A percentile compares a stretch with the other conserved stretches of the same genome.
These are phyloP conservation scores for Sporisorium iseilematis-ciliati DNA, from an alignment of 1,284 basidiomycete species.

Conservation along the genomic window DNA sequence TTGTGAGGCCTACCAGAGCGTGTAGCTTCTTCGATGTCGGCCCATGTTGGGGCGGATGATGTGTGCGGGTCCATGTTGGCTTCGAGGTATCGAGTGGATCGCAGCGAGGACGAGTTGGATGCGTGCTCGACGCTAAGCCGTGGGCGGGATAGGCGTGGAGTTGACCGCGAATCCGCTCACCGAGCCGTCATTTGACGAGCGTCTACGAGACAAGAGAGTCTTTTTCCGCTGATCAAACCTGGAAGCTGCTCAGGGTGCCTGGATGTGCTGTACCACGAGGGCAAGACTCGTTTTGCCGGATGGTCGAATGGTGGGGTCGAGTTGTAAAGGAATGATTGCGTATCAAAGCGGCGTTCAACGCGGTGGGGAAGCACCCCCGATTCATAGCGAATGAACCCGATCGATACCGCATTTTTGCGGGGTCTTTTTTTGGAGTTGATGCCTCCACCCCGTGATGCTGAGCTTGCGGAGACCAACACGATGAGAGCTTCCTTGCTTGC, in stretches of 20 bases:
- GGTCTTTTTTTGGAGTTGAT: not conserved
- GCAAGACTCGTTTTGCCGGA: not conserved
- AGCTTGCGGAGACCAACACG: conserved; percentile 16
- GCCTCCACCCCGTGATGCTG: conserved; percentile 16
- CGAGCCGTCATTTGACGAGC: conserved; percentile 6
- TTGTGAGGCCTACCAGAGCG: conserved; percentile 37
- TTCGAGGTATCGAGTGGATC: too few species aligned
- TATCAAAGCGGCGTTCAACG: not conserved
- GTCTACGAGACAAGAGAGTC: not conserved
- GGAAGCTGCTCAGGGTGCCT: too few species aligned
- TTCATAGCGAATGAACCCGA: not conserved
- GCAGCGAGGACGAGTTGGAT: not conserved
- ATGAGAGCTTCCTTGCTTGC: not conserved
- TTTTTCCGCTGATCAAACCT: not conserved
- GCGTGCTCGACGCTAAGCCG: not conserved
- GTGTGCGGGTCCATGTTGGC: conserved; percentile 11
- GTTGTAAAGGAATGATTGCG: not conserved
- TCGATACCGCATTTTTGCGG: not conserved
- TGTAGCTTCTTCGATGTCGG: conserved; percentile 52
- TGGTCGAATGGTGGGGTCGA: not conserved
- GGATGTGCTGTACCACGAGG: too few species aligned
- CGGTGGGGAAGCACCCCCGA: conserved; percentile 6
- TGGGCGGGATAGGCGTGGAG: not conserved
- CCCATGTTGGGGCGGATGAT: conserved; percentile 34
- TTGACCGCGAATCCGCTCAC: not conserved